A percentile compares a stretch with the other conserved stretches of the same genome.
Evolutionary conservation across 208 protist genomes (phyloP).

Genomic region (Trypanosoma conorhini): DNA sequence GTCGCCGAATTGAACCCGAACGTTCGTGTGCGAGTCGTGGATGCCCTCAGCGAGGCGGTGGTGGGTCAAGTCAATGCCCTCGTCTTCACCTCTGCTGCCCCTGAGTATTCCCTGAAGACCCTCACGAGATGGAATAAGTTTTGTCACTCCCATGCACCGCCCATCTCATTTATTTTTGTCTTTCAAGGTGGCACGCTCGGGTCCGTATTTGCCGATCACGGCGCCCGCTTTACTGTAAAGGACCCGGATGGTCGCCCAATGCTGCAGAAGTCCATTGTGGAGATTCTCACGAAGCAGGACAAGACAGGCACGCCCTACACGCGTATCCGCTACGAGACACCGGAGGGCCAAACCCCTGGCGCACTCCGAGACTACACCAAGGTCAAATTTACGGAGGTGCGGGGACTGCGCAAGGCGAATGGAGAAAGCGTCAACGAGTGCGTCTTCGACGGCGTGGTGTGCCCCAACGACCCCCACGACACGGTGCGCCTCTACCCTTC

Average conservation of each 20-base stretch:
- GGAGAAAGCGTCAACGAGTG: slow-evolving; percentile 68
- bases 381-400: slow-evolving; percentile 86
- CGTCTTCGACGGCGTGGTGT: slow-evolving; percentile 77
- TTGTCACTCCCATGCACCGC: slow-evolving; percentile 53
- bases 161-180: slow-evolving; percentile 81
- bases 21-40: slow-evolving; percentile 62
- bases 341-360: slow-evolving; percentile 81
- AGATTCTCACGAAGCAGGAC: slow-evolving; percentile 54
- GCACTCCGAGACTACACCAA: slow-evolving; percentile 84
- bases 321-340: slow-evolving; percentile 80
- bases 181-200: slow-evolving; percentile 67
- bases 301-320: slow-evolving; percentile 67
- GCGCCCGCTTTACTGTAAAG: slow-evolving; percentile 67
- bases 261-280: slow-evolving; percentile 77
- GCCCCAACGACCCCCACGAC: slow-evolving; percentile 66
- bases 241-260: slow-evolving; percentile 82
- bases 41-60: slow-evolving; percentile 51
- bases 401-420: slow-evolving; percentile 54
- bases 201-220: slow-evolving; percentile 87
- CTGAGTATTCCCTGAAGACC: slow-evolving; percentile 63
- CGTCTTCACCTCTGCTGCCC: slow-evolving; percentile 76
- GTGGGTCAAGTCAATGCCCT: slow-evolving; percentile 56
- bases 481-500: slow-evolving; percentile 88
- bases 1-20: slow-evolving; percentile 92
- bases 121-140: slow-evolving; percentile 78